Conservation (phyloP, 1,139 yeast species). For the Yamadazyma pseudoaaseri region DNA sequence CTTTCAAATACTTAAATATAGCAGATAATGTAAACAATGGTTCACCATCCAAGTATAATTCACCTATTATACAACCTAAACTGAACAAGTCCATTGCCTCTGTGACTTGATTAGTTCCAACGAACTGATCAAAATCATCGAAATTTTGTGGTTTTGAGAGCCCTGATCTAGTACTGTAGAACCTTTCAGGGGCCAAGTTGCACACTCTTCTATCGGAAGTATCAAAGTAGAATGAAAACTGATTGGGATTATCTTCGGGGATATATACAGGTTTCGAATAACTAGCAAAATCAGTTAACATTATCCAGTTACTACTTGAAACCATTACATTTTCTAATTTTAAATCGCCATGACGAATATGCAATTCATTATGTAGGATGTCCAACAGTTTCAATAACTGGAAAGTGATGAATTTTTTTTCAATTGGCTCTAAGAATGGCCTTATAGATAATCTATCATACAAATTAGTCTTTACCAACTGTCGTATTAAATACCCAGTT, state of each 20-base stretch:
- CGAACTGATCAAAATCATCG: conserved; percentile 28
- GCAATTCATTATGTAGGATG: conserved; percentile 55
- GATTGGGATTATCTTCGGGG: conserved; percentile 96
- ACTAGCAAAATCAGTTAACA: conserved; percentile 79
- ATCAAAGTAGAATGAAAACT: conserved; percentile 88
- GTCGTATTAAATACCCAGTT: conserved; percentile 88
- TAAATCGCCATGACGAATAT: conserved; percentile 83
- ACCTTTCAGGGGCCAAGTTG: conserved; percentile 93
- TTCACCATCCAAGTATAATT: conserved; percentile 80
- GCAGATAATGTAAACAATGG: conserved; percentile 86
- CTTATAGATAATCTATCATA: conserved; percentile 86
- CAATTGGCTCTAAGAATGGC: conserved; percentile 81
- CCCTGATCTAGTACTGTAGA: conserved; percentile 35
- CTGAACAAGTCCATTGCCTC: conserved; percentile 85
- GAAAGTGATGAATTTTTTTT: conserved; percentile 79
- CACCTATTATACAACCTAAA: conserved; percentile 90
- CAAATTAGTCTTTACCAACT: conserved; percentile 70
- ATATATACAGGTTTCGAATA: conserved; percentile 75
- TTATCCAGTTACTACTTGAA: conserved; percentile 87
- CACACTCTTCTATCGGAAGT: conserved; percentile 84
- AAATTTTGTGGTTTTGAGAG: conserved; percentile 16
- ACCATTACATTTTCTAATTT: conserved; percentile 86
- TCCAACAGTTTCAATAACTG: conserved; percentile 67
- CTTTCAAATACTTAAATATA: conserved; percentile 74
- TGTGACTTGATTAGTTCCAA: conserved; percentile 39